These are phyloP conservation scores for Geranomyces variabilis DNA, from an alignment of 192 early-diverging fungal species.

Conservation along the genomic window DNA sequence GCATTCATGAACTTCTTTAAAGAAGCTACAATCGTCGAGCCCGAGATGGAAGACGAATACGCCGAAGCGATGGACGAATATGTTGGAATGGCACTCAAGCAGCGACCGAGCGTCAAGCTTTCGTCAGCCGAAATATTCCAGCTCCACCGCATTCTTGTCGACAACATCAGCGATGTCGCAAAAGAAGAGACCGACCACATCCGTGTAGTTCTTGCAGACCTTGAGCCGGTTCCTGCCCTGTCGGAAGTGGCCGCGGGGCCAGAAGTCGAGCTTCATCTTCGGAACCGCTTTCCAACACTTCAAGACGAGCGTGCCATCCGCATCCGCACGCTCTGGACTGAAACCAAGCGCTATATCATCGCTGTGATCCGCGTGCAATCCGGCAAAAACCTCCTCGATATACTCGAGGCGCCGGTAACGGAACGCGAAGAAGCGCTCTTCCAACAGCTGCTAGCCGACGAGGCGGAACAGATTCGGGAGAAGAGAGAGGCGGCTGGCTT, in stretches of 20 bases:
- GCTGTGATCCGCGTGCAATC: slow-evolving; percentile 84
- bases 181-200: slow-evolving; percentile 50
- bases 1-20: slow-evolving; percentile 86
- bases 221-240: slow-evolving; percentile 41
- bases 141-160: slow-evolving; percentile 79
- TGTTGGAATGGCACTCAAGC: slow-evolving; percentile 69
- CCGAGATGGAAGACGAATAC: slow-evolving; percentile 79
- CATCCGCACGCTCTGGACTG: slow-evolving; percentile 73
- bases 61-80: slow-evolving; percentile 88
- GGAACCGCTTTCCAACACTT: slow-evolving; percentile 69
- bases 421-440: slow-evolving; percentile 71
- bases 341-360: slow-evolving; percentile 88
- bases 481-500: slow-evolving; percentile 11
- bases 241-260: slow-evolving; percentile 39
- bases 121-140: slow-evolving; percentile 89
- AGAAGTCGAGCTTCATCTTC: slow-evolving; percentile 69
- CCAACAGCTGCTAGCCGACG: slow-evolving; percentile 28
- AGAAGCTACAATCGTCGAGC: slow-evolving; percentile 79
- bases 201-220: slow-evolving; percentile 46
- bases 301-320: slow-evolving; percentile 47
- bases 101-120: slow-evolving; percentile 88
- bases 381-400: slow-evolving; percentile 81
- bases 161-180: slow-evolving; percentile 75
- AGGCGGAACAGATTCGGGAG: slow-evolving; percentile 20
- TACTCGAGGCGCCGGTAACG: slow-evolving; percentile 75